Evolutionary conservation across 1,284 basidiomycete species (phyloP).

Genomic region (Xerocomus minutiporus): DNA sequence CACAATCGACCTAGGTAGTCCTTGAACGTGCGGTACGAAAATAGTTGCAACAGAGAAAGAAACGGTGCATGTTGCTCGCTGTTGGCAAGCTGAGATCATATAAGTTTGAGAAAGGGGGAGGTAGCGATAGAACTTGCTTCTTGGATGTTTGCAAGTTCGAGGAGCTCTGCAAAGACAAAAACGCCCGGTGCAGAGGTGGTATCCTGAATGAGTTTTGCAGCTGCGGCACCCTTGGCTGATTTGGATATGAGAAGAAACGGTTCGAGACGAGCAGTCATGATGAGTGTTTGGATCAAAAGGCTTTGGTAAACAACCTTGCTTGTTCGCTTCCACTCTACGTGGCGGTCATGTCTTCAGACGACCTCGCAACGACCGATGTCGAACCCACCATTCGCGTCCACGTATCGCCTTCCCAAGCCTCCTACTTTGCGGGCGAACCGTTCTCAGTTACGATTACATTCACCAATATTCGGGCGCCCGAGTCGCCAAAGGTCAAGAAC

Average conservation of each 20-base stretch:
- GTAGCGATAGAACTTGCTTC: slow-evolving; percentile 50
- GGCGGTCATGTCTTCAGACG: slow-evolving; percentile 21
- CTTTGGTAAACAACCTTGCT: background rate
- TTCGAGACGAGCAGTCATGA: slow-evolving; percentile 61
- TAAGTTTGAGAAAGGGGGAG: slow-evolving; percentile 2
- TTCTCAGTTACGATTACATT: slow-evolving; percentile 85
- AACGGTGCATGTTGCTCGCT: slow-evolving; percentile 60
- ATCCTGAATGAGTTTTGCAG: slow-evolving; percentile 83
- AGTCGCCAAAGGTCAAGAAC: slow-evolving; percentile 38
- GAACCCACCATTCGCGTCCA: slow-evolving; percentile 59
- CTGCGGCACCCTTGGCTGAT: slow-evolving; percentile 84
- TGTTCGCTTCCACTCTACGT: too few species aligned
- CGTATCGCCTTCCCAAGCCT: slow-evolving; percentile 76
- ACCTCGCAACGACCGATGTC: slow-evolving; percentile 14
- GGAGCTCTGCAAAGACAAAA: slow-evolving; percentile 85
- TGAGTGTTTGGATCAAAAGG: slow-evolving; percentile 19
- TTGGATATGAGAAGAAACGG: slow-evolving; percentile 88
- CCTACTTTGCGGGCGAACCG: slow-evolving; percentile 89
- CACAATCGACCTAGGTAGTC: slow-evolving; percentile 62
- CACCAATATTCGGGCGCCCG: slow-evolving; percentile 70
- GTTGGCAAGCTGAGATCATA: slow-evolving; percentile 50
- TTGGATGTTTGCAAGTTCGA: slow-evolving; percentile 77
- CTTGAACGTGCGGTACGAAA: slow-evolving; percentile 81
- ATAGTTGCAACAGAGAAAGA: slow-evolving; percentile 71
- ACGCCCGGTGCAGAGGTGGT: slow-evolving; percentile 85